A percentile compares a stretch with the other conserved stretches of the same genome.
These are phyloP conservation scores for Citrus mangshanensis DNA, from an alignment of 345 rosid species.

Conservation along the genomic window DNA sequence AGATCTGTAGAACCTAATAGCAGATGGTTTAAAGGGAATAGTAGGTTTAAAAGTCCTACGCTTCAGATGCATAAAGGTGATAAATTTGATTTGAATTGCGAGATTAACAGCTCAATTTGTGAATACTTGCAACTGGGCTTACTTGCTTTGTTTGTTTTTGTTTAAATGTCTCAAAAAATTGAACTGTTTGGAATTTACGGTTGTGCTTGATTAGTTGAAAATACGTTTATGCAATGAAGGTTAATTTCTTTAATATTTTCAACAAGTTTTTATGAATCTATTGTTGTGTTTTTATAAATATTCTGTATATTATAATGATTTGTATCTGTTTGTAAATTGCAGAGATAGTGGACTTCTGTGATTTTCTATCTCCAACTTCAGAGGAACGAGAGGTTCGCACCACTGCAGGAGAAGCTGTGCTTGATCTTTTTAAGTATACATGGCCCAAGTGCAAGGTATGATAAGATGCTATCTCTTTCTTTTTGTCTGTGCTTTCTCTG, in stretches of 20 bases:
- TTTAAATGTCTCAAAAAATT: background rate
- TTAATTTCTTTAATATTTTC: background rate
- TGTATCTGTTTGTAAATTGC: slow-evolving; percentile 14
- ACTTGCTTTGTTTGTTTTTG: background rate
- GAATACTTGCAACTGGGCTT: background rate
- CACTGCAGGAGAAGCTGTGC: slow-evolving; percentile 57
- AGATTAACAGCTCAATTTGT: background rate
- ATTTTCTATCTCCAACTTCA: slow-evolving; percentile 72
- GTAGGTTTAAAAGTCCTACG: slow-evolving; percentile 73
- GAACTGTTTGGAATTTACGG: background rate
- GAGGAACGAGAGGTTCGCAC: slow-evolving; percentile 67
- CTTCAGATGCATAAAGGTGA: slow-evolving; percentile 90
- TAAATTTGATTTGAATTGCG: background rate
- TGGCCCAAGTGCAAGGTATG: slow-evolving; percentile 85
- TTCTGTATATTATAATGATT: background rate
- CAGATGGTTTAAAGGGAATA: slow-evolving; percentile 72
- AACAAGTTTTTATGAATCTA: background rate
- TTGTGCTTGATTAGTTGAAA: background rate
- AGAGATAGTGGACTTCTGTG: slow-evolving; percentile 89
- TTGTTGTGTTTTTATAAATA: background rate
- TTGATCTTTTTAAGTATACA: slow-evolving; percentile 69
- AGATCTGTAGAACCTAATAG: too few species aligned
- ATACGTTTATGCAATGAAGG: background rate
- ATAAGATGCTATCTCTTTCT: background rate
- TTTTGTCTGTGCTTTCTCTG: background rate